Percentiles rank a stretch among this genome's conserved stretches.
Evolutionary conservation across 129 eudicot genomes (phyloP).

Genomic region (Centaurea solstitialis): DNA sequence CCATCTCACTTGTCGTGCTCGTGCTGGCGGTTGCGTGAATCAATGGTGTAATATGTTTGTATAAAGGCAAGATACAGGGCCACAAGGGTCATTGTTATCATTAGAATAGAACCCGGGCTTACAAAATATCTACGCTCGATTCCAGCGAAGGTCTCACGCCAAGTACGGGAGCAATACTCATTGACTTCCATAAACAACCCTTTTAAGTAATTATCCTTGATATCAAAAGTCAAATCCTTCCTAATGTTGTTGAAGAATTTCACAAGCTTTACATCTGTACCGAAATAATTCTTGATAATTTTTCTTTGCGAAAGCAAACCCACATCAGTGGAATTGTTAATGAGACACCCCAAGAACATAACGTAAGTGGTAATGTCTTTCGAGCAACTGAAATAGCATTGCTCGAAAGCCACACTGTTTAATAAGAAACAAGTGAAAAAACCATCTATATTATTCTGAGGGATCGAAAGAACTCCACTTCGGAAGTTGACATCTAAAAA

Average conservation of each 20-base stretch:
- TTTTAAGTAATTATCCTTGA: constrained; percentile 19
- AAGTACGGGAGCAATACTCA: constrained; percentile 12
- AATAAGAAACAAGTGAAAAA: constrained; percentile 20
- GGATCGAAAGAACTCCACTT: no score
- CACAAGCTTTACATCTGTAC: constrained; percentile 34
- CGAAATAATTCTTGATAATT: constrained; percentile 36
- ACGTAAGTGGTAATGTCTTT: constrained; percentile 35
- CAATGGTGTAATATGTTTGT: constrained; percentile 24
- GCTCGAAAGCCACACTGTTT: constrained; percentile 31
- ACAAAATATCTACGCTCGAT: constrained; percentile 28
- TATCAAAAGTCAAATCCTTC: constrained; percentile 36
- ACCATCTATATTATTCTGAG: no score
- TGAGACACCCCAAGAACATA: constrained; percentile 37
- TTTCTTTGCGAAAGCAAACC: constrained; percentile 16
- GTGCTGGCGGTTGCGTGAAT: not conserved
- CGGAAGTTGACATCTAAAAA: constrained; percentile 31
- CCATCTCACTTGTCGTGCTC: not conserved
- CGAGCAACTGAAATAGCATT: constrained; percentile 31
- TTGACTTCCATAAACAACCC: constrained; percentile 23
- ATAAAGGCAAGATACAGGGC: constrained; percentile 16
- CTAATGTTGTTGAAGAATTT: constrained; percentile 28
- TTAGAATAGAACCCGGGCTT: constrained; percentile 26
- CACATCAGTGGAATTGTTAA: constrained; percentile 23
- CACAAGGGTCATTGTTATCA: constrained; percentile 17
- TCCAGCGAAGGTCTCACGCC: constrained; percentile 32